Evolutionary conservation across 2,329 filamentous ascomycete genomes (phyloP), one percentile per base, ranked within the genome.

Genomic region (Alternaria sp.): DNA sequence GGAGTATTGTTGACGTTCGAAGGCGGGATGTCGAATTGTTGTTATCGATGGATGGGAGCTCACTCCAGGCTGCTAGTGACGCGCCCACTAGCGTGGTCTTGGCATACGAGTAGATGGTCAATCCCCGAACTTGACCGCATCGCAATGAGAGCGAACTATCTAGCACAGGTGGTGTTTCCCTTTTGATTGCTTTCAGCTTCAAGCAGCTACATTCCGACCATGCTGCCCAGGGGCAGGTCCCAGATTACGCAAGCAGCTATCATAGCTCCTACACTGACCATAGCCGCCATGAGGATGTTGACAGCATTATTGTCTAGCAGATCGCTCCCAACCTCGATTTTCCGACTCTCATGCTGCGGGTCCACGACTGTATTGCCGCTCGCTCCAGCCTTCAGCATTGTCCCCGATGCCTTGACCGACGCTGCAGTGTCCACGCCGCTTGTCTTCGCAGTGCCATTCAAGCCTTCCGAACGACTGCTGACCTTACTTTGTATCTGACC

Each of bases 301-400:
- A 99, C 93, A 56, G 92, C 91, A 78, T 99, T 99, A 79, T 99
- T 99, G 79, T 97, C 93, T 59, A 99, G 82, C 63, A 96, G 77
- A 75, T 97, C 86, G 81, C 84, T 68, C 83, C 90, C 79, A 63
- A 86, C 90, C 77, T 92, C 86, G 80, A 81, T 83, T 70, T 87
- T 87, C 64, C 81, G 70, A 41, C 81, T 84, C 59, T 83, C 81
- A 44, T 78, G 80, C 58, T 81, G 75, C 7, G 61, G 62, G 60
- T 77, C 76, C 20, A 77, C 75, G 8, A 75, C 71, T 14, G 54
- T 64, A 20, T 51, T 64, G 2, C 65, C 65, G 46, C 69, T 70
- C 36, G 64, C 70, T 40, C 70, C 72, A 27, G 71, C 72, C 25
- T 62, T 78, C 67, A 65, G 73, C 48, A 76, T 74, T 34, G 76